Evolutionary conservation across 2,329 filamentous ascomycete genomes (phyloP).

Genomic region (Hypoxylon sp.): DNA sequence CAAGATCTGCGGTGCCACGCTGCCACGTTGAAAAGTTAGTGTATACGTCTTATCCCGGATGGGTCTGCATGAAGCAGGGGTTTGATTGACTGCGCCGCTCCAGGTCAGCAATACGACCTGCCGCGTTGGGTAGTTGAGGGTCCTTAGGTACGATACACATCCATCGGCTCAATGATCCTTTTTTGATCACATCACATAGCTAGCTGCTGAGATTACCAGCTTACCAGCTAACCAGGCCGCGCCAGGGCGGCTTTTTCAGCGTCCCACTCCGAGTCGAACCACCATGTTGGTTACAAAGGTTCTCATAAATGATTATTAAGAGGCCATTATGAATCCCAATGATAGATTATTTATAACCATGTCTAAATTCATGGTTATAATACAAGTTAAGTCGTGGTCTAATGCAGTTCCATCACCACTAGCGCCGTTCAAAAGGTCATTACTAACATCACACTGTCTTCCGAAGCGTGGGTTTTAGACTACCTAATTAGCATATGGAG

Average conservation of each 20-base stretch:
- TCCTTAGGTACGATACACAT: constrained; percentile 6
- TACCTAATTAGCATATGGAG: no score
- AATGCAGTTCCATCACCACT: neutral
- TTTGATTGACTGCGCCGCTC: constrained; percentile 1
- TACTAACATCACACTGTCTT: neutral
- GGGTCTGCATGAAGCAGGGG: constrained; percentile 17
- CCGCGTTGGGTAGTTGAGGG: constrained; percentile 19
- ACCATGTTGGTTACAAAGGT: neutral
- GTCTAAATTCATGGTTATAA: neutral
- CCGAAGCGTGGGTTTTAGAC: no score
- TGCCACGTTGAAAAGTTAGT: constrained; percentile 10
- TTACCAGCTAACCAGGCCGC: neutral
- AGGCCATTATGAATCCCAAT: neutral
- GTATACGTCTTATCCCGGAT: constrained; percentile 2
- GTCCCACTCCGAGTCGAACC: neutral
- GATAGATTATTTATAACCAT: neutral
- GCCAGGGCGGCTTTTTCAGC: neutral
- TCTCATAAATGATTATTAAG: neutral
- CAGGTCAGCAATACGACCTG: constrained; percentile 21
- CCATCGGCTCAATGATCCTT: neutral
- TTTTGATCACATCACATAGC: neutral
- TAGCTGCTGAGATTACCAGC: constrained; percentile 1
- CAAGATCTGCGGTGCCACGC: constrained; percentile 6
- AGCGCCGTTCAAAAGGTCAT: neutral
- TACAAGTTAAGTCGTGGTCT: neutral